Evolutionary conservation across 1,284 basidiomycete species (phyloP).

Genomic region (Cystobasidium slooffiae): DNA sequence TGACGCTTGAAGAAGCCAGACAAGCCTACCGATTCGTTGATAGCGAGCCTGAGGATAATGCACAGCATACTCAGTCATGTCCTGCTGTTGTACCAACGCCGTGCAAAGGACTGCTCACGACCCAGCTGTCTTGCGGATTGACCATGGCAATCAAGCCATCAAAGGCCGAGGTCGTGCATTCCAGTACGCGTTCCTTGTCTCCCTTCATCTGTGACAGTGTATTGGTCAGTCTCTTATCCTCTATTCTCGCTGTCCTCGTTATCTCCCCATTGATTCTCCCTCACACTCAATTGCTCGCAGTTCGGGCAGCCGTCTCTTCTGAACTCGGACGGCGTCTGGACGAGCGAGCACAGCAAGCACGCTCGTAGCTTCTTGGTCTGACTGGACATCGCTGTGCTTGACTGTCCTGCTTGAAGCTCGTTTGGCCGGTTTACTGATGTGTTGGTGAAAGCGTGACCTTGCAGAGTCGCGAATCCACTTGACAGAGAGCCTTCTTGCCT

Average conservation of each 20-base stretch:
- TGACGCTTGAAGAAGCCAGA: not conserved
- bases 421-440: not conserved
- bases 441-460: slow-evolving; percentile 1
- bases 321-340: slow-evolving; percentile 84
- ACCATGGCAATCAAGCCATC: slow-evolving; percentile 91
- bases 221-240: not conserved
- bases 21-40: slow-evolving; percentile 49
- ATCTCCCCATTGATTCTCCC: slow-evolving; percentile 47
- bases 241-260: not conserved
- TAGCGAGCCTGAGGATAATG: slow-evolving; percentile 49
- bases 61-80: not conserved
- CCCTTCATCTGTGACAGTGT: slow-evolving; percentile 77
- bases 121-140: slow-evolving; percentile 90
- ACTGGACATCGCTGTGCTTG: slow-evolving; percentile 53
- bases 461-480: not conserved
- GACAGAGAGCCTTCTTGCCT: not conserved
- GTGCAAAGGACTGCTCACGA: slow-evolving; percentile 64
- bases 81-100: not conserved
- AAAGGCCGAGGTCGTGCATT: slow-evolving; percentile 91
- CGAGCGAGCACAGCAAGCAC: slow-evolving; percentile 88
- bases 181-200: slow-evolving; percentile 76
- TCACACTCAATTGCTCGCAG: slow-evolving; percentile 90
- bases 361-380: slow-evolving; percentile 78
- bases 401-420: too few species aligned
- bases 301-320: slow-evolving; percentile 88